A percentile compares a stretch with the other conserved stretches of the same genome.
Conservation (phyloP, 345 rosid species). For the Brassica napus region DNA sequence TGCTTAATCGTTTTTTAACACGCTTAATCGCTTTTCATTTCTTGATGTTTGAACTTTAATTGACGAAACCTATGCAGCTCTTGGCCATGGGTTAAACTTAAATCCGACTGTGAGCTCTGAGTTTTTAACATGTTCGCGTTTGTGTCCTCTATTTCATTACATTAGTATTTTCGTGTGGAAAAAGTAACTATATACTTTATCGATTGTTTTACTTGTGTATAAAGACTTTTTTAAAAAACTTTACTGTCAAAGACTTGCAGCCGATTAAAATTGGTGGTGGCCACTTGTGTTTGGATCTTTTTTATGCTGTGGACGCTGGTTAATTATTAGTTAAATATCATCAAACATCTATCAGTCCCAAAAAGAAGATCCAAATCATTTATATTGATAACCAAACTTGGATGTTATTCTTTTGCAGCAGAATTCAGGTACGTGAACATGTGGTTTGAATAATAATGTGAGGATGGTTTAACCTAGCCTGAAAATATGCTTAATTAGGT, state of each 20-base stretch:
- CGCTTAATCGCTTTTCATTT: neutral
- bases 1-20: neutral
- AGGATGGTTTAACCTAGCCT: conserved; percentile 6
- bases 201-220: conserved; percentile 2
- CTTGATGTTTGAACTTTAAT: neutral
- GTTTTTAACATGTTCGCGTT: neutral
- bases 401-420: neutral
- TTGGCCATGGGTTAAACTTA: neutral
- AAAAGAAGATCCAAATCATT: neutral
- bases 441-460: conserved; percentile 5
- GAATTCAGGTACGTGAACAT: conserved; percentile 18
- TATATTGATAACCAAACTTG: neutral
- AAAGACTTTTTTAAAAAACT: neutral
- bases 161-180: conserved; percentile 12
- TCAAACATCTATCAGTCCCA: neutral
- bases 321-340: neutral
- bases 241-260: neutral
- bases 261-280: neutral
- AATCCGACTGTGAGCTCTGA: neutral
- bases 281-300: neutral
- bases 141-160: neutral
- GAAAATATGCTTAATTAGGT: neutral
- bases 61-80: conserved; percentile 8
- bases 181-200: neutral
- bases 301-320: neutral